Percentiles rank a stretch among this genome's conserved stretches.
phyloP scores from a whole-genome alignment of 2,329 filamentous ascomycete species.

The Botrytis tulipae region DNA sequence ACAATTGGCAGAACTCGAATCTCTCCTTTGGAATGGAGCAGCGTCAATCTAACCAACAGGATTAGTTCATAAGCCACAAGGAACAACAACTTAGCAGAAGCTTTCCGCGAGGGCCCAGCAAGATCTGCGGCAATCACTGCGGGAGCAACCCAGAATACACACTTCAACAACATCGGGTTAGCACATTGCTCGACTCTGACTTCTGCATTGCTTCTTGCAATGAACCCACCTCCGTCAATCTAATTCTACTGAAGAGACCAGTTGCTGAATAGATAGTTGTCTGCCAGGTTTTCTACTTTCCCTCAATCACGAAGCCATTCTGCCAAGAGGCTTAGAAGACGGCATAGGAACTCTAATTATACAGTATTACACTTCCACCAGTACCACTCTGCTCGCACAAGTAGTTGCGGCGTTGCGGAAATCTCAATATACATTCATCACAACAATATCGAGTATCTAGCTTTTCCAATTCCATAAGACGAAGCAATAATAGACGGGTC shows the following conservation, averaged over 20 bases:
- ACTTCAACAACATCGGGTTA: background rate
- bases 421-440: background rate
- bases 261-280: background rate
- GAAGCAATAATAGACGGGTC: background rate
- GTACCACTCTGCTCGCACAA: background rate
- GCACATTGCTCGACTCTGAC: background rate
- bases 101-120: background rate
- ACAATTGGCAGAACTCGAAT: background rate
- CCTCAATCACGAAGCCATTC: background rate
- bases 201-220: background rate
- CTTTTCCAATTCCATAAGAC: background rate
- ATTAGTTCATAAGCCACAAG: rapidly evolving
- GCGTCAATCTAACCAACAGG: background rate
- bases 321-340: background rate
- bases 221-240: rapidly evolving
- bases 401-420: background rate
- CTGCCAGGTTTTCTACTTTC: background rate
- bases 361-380: rapidly evolving
- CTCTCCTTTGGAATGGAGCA: background rate
- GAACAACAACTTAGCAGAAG: background rate
- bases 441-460: background rate
- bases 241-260: background rate
- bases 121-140: background rate
- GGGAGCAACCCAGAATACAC: background rate
- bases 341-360: background rate